Evolutionary conservation across 176 grass and related monocot genomes (phyloP).

Genomic region (Aechmea fasciata): DNA sequence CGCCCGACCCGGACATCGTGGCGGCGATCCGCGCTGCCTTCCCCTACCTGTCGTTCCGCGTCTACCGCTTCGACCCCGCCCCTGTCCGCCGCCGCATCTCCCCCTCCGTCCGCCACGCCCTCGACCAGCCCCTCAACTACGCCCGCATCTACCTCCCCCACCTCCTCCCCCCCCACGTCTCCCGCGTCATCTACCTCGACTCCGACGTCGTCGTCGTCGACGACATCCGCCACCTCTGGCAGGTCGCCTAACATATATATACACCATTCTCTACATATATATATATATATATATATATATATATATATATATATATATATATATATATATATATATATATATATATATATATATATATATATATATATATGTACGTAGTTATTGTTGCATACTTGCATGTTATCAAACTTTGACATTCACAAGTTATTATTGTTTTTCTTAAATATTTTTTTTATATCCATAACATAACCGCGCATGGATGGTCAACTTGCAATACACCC

Average conservation of each 20-base stretch:
- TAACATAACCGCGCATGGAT: too few relatives aligned
- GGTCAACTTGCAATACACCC: too few relatives aligned
- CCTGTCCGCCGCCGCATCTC: conserved; percentile 67
- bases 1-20: conserved; percentile 20
- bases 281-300: too few relatives aligned
- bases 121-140: conserved; percentile 94
- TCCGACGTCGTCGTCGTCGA: conserved; percentile 79
- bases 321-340: too few relatives aligned
- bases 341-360: too few relatives aligned
- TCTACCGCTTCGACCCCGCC: conserved; percentile 66
- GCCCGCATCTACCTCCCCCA: conserved; percentile 90
- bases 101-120: conserved; percentile 66
- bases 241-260: not conserved
- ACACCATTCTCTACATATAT: too few relatives aligned
- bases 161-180: conserved; percentile 37
- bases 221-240: conserved; percentile 59
- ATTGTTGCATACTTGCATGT: too few relatives aligned
- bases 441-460: too few relatives aligned
- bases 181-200: conserved; percentile 78
- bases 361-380: too few relatives aligned
- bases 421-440: too few relatives aligned
- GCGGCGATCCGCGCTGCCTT: conserved; percentile 51
- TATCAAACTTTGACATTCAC: too few relatives aligned
- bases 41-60: conserved; percentile 47
- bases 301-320: too few relatives aligned